Percentiles rank a stretch among this genome's conserved stretches.
Evolutionary conservation across 331 rosid genomes (phyloP).

Genomic region (Quercus phellos): DNA sequence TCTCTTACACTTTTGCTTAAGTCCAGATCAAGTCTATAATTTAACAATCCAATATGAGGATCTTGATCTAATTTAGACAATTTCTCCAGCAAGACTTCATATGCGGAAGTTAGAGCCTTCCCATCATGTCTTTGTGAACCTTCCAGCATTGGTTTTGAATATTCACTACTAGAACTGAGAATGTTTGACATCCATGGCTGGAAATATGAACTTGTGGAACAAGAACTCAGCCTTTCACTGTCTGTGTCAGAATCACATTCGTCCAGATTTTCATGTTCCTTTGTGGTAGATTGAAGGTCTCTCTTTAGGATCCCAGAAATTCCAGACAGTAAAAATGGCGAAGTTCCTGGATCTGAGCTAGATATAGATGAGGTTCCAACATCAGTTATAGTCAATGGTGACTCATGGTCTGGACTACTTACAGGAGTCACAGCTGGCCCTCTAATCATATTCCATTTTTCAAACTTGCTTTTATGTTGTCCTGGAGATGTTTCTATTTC

Average conservation of each 20-base stretch:
- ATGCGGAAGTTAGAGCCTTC: slow-evolving; percentile 42
- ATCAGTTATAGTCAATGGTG: slow-evolving; percentile 75
- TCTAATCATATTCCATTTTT: slow-evolving; percentile 34
- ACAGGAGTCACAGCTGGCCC: slow-evolving; percentile 87
- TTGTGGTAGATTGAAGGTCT: slow-evolving; percentile 33
- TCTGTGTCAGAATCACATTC: slow-evolving; percentile 59
- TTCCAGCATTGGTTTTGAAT: slow-evolving; percentile 33
- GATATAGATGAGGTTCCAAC: slow-evolving; percentile 85
- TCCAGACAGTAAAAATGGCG: slow-evolving; percentile 50
- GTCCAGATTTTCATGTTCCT: slow-evolving; percentile 37
- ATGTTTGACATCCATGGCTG: slow-evolving; percentile 67
- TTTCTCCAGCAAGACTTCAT: slow-evolving; percentile 56
- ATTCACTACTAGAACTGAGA: slow-evolving; percentile 39
- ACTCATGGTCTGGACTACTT: slow-evolving; percentile 80
- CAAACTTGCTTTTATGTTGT: slow-evolving; percentile 38
- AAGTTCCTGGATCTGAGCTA: slow-evolving; percentile 74
- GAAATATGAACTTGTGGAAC: slow-evolving; percentile 50
- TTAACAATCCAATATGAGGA: slow-evolving; percentile 42
- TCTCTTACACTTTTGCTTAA: slow-evolving; percentile 76
- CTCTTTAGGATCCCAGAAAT: slow-evolving; percentile 41
- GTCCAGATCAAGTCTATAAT: slow-evolving; percentile 53
- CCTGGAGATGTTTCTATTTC: slow-evolving; percentile 35
- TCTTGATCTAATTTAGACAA: slow-evolving; percentile 50
- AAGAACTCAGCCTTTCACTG: slow-evolving; percentile 54
- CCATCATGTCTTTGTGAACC: slow-evolving; percentile 32